Evolutionary conservation across 331 rosid genomes (phyloP).

Genomic region (Malus hybrid): DNA sequence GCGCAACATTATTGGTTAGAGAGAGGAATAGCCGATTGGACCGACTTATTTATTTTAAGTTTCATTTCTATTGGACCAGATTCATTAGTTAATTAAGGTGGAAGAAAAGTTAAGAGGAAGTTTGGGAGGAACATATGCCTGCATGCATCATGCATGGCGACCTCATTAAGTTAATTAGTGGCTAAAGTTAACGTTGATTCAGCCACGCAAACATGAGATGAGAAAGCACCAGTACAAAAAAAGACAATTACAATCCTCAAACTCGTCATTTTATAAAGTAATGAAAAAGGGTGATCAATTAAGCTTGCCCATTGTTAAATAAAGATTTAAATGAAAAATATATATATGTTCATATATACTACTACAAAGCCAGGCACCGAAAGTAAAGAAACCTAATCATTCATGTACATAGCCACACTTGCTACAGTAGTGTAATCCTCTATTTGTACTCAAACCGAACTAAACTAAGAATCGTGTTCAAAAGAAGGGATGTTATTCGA

Average conservation of each 20-base stretch:
- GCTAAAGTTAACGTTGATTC: neutral
- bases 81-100: neutral
- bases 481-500: too few species aligned
- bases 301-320: neutral
- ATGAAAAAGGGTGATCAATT: neutral
- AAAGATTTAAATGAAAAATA: too few species aligned
- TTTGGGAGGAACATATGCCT: neutral
- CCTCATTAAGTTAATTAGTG: neutral
- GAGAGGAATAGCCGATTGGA: neutral
- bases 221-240: too few species aligned
- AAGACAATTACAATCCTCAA: too few species aligned
- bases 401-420: neutral
- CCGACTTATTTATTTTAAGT: neutral
- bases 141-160: neutral
- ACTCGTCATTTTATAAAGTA: neutral
- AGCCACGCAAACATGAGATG: neutral
- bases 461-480: neutral
- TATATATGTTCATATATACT: neutral
- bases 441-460: neutral
- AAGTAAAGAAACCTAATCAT: too few species aligned
- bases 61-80: neutral
- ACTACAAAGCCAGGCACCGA: neutral
- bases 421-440: neutral
- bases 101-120: neutral
- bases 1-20: neutral